Conservation (phyloP, 2,329 filamentous ascomycete genomes). For the Colletotrichum viniferum region DNA sequence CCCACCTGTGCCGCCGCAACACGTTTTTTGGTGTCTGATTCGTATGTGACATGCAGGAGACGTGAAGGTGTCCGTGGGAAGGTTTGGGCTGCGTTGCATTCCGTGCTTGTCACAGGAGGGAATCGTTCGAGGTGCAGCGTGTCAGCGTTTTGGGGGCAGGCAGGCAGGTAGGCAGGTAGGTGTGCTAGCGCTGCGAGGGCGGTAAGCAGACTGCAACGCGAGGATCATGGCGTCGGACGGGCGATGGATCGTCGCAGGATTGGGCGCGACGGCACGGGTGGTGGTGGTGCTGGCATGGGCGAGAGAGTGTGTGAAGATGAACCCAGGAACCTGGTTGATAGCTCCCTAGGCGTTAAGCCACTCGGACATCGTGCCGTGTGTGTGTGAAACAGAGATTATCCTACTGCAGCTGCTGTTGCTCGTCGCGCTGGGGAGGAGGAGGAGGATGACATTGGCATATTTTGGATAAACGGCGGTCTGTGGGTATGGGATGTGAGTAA, state of each 20-base stretch:
- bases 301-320: neutral
- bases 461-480: neutral
- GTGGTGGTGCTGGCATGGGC: neutral
- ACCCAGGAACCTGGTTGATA: constrained; percentile 13
- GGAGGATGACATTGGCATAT: neutral
- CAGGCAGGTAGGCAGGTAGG: neutral
- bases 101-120: neutral
- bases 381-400: neutral
- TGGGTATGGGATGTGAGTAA: neutral
- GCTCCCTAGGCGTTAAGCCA: neutral
- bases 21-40: neutral
- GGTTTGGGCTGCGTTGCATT: neutral
- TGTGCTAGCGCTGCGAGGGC: neutral
- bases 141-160: neutral
- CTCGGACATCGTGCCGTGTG: neutral
- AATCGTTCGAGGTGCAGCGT: neutral
- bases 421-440: neutral
- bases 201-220: neutral
- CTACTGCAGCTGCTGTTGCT: no score
- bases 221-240: neutral
- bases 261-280: neutral
- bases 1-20: neutral
- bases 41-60: neutral
- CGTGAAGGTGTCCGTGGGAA: neutral
- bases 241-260: neutral